These are phyloP conservation scores for Phytophthora pinifolia DNA, from an alignment of 352 stramenopile genomes.

Conservation along the genomic window DNA sequence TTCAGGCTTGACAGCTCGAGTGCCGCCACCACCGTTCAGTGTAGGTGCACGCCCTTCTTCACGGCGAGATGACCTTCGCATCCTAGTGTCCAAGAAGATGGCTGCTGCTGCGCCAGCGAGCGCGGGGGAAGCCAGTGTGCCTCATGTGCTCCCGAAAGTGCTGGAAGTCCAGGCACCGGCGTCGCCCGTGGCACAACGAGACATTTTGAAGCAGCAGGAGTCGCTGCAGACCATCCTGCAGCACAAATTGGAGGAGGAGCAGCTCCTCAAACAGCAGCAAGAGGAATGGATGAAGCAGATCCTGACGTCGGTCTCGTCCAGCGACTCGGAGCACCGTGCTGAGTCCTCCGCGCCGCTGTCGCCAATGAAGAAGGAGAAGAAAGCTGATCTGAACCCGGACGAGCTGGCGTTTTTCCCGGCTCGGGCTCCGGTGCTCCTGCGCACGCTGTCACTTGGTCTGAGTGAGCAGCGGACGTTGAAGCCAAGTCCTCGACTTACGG, in stretches of 20 bases:
- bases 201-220: conserved; percentile 60
- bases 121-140: not conserved
- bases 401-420: conserved; percentile 26
- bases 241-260: conserved; percentile 60
- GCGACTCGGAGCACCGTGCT: conserved; percentile 5
- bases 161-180: conserved; percentile 51
- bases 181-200: conserved; percentile 62
- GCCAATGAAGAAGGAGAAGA: conserved; percentile 22
- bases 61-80: conserved; percentile 64
- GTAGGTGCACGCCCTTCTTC: conserved; percentile 13
- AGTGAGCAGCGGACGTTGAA: conserved; percentile 22
- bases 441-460: conserved; percentile 46
- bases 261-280: conserved; percentile 71
- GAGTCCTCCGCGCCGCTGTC: conserved; percentile 33
- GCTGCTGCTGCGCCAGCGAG: conserved; percentile 36
- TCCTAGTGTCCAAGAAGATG: conserved; percentile 83
- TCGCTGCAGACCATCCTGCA: conserved; percentile 65
- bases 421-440: conserved; percentile 38
- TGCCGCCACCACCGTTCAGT: conserved; percentile 18
- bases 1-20: conserved; percentile 3
- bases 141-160: conserved; percentile 5
- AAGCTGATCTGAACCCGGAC: conserved; percentile 17
- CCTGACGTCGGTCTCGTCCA: conserved; percentile 20
- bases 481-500: conserved; percentile 48
- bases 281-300: conserved; percentile 69